phyloP scores from a whole-genome alignment of 192 early-diverging fungal genomes.

The Glomus cerebriforme region DNA sequence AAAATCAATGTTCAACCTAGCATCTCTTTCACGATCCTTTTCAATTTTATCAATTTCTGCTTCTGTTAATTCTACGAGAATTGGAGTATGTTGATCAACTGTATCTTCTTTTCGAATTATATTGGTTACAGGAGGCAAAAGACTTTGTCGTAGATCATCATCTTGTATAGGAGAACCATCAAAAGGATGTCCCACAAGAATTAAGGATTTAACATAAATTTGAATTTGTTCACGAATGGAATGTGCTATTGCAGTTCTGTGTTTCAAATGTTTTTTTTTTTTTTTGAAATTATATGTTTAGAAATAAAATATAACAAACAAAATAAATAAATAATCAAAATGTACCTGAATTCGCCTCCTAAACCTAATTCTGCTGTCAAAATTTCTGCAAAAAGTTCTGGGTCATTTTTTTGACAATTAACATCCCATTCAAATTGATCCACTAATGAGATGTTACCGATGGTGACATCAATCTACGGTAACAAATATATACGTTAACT shows the following conservation, averaged over 20 bases:
- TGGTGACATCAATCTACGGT: slow-evolving; percentile 77
- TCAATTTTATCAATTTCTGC: slow-evolving; percentile 81
- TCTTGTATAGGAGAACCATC: slow-evolving; percentile 76
- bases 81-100: slow-evolving; percentile 62
- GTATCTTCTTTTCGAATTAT: slow-evolving; percentile 52
- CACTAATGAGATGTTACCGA: slow-evolving; percentile 78
- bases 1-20: slow-evolving; percentile 36
- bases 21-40: slow-evolving; percentile 80
- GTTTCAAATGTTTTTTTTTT: neutral
- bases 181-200: slow-evolving; percentile 81
- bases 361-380: slow-evolving; percentile 76
- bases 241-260: slow-evolving; percentile 86
- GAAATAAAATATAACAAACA: neutral
- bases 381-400: slow-evolving; percentile 86
- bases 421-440: slow-evolving; percentile 98
- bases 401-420: slow-evolving; percentile 70
- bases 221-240: slow-evolving; percentile 93
- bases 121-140: slow-evolving; percentile 64
- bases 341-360: slow-evolving; percentile 83
- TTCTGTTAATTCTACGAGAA: slow-evolving; percentile 64
- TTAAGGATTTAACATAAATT: slow-evolving; percentile 78
- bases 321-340: neutral
- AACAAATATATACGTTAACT: neutral
- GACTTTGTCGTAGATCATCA: slow-evolving; percentile 68
- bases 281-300: neutral